A percentile compares a stretch with the other conserved stretches of the same genome.
Evolutionary conservation across 2,329 filamentous ascomycete species (phyloP).

Genomic region (Talaromyces albobiverticillius): DNA sequence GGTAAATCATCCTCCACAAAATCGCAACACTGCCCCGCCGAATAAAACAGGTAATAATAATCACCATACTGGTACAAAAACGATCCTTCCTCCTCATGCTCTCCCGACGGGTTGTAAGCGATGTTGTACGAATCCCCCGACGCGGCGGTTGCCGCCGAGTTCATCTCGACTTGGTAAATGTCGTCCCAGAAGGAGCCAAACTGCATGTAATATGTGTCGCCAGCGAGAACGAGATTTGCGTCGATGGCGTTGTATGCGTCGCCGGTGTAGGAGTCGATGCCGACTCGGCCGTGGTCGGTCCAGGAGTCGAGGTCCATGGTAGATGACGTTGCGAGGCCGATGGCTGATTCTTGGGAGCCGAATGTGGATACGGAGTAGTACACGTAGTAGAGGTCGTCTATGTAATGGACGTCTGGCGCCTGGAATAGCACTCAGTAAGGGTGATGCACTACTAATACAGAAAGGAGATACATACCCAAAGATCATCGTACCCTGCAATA

Average conservation of each 20-base stretch:
- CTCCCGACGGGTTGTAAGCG: slow-evolving; percentile 51
- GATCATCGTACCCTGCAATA: slow-evolving; percentile 45
- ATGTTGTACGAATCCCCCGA: slow-evolving; percentile 46
- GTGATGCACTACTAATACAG: neutral
- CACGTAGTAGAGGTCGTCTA: slow-evolving; percentile 61
- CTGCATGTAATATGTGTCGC: slow-evolving; percentile 48
- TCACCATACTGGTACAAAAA: slow-evolving; percentile 55
- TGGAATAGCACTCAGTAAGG: slow-evolving; percentile 23
- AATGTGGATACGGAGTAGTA: slow-evolving; percentile 66
- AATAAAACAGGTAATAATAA: slow-evolving; percentile 66
- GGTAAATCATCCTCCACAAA: slow-evolving; percentile 59
- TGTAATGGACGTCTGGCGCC: slow-evolving; percentile 62
- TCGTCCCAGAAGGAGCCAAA: slow-evolving; percentile 70
- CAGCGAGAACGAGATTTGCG: slow-evolving; percentile 48
- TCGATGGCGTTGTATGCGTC: slow-evolving; percentile 62
- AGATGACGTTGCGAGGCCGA: slow-evolving; percentile 55
- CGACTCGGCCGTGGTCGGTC: slow-evolving; percentile 32
- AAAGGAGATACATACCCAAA: slow-evolving; percentile 43
- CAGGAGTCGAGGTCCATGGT: slow-evolving; percentile 37
- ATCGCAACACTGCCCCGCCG: no score
- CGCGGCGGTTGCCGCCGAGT: slow-evolving; percentile 28
- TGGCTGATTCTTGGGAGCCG: slow-evolving; percentile 59
- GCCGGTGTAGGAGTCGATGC: slow-evolving; percentile 34
- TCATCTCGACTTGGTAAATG: slow-evolving; percentile 59
- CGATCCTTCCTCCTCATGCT: slow-evolving; percentile 55